Evolutionary conservation across 179 eudicot species (phyloP), one percentile per base, ranked within the genome.

Genomic region (Beta macrorhiza): DNA sequence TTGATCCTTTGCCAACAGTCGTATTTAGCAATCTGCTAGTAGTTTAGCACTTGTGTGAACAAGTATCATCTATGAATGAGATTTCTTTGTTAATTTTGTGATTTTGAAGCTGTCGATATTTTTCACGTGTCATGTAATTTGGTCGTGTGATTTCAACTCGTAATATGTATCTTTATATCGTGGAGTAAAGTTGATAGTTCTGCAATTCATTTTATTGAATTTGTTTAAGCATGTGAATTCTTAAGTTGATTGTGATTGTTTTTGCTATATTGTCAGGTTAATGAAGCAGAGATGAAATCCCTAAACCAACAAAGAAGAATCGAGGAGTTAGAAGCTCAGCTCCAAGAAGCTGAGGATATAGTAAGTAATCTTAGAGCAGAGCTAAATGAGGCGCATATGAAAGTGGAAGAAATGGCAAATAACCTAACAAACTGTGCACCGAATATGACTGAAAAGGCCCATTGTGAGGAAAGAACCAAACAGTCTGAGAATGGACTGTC

Each of bases 291-390:
- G 85, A 78, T 72, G 29, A 82, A 83, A 78, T 85, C 93, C 25
- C 29, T 75, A 78, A 83, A 74, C 85, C 94, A 94, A 86, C 92
- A 90, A 81, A 90, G 82, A 78, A 91, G 87, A 87, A 92, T 92
- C 64, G 93, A 90, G 75, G 98, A 90, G 87, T 92, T 96, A 14
- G 98, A 91, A 85, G 96, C 92, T 75, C 98, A 94, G 87, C 97
- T 96, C 80, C 91, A 87, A 77, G 96, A 91, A 75, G 95, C 95
- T 32, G 93, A 92, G 82, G 92, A 94, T 47, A 88, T 87, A 78
- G 97, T 94, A 53, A 85, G 86, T 55, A 92, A 90, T 82, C 97
- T 94, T 82, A 89, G 98, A 84, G 91, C 86, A 76, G 97, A 97
- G 68, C 76, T 94, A 67, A 87, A 87, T 81, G 87, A 85, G 78